These are phyloP conservation scores for Endoconidiophora laricicola DNA, from an alignment of 2,329 filamentous ascomycete genomes.

Conservation along the genomic window DNA sequence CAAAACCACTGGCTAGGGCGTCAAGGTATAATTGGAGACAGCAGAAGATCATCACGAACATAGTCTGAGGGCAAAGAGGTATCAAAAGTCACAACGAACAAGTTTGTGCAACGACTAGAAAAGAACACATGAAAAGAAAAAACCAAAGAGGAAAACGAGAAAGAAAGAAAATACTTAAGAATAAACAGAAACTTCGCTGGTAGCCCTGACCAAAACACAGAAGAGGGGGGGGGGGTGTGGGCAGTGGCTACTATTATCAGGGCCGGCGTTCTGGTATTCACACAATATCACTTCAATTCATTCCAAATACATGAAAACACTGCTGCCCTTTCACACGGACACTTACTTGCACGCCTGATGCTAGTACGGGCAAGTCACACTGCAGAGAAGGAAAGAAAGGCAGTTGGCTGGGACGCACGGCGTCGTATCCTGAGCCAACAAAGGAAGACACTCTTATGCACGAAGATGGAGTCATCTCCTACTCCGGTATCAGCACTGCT, in stretches of 20 bases:
- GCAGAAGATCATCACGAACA: slow-evolving; percentile 11
- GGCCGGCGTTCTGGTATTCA: too few species aligned
- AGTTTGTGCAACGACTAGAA: not conserved
- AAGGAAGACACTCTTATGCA: slow-evolving; percentile 8
- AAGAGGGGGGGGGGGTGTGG: not conserved
- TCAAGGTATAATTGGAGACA: slow-evolving; percentile 8
- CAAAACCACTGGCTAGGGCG: slow-evolving; percentile 5
- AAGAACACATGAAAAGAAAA: not conserved
- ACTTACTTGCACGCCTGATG: too few species aligned
- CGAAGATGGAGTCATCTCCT: slow-evolving; percentile 2
- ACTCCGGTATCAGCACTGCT: too few species aligned
- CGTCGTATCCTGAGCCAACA: not conserved
- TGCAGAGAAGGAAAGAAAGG: slow-evolving; percentile 2
- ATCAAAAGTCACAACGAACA: not conserved
- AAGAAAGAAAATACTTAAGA: not conserved
- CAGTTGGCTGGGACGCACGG: slow-evolving; percentile 2
- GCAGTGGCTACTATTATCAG: not conserved
- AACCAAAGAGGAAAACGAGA: not conserved
- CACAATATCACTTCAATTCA: too few species aligned
- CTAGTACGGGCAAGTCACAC: not conserved
- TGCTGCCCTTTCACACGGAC: too few species aligned
- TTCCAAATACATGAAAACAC: too few species aligned
- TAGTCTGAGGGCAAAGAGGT: not conserved
- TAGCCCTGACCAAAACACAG: not conserved
- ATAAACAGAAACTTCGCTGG: too few species aligned